phyloP scores from a whole-genome alignment of 2,329 filamentous ascomycete genomes.

The Erysiphe pulchra region DNA sequence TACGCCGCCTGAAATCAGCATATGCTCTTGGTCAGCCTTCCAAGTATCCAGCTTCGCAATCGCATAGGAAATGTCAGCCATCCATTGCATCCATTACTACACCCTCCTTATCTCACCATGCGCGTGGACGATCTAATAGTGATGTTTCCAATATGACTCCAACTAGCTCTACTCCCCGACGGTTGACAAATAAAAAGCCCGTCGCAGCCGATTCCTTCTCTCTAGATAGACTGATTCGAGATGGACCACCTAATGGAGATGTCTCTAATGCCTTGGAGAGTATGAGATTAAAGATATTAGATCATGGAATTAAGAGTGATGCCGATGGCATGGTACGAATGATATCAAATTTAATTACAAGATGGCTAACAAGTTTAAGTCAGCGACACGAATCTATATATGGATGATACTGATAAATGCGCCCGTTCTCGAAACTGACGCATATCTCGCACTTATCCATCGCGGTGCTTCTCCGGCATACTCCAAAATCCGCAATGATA shows the following conservation, averaged over 20 bases:
- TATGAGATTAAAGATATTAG: conserved; percentile 45
- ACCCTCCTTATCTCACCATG: conserved; percentile 10
- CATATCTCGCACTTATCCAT: conserved; percentile 74
- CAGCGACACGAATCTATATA: conserved; percentile 74
- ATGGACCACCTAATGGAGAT: conserved; percentile 52
- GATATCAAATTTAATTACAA: conserved; percentile 2
- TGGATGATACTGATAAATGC: conserved; percentile 89
- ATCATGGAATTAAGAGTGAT: conserved; percentile 52
- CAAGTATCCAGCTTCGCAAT: conserved; percentile 26
- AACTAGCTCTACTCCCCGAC: conserved; percentile 15
- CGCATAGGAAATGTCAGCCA: conserved; percentile 22
- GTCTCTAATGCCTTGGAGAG: conserved; percentile 40
- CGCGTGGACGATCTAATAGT: conserved; percentile 44
- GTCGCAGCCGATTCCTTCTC: conserved; percentile 28
- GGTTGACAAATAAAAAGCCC: conserved; percentile 22
- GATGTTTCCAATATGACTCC: conserved; percentile 28
- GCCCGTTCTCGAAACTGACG: conserved; percentile 58
- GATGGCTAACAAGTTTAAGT: conserved; percentile 26
- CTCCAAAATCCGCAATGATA: conserved; percentile 94
- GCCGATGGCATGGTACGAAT: conserved; percentile 51
- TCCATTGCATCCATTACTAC: conserved; percentile 6
- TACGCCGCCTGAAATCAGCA: conserved; percentile 53
- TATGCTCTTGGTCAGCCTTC: conserved; percentile 36
- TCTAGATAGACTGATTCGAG: conserved; percentile 52
- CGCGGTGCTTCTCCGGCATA: conserved; percentile 86